phyloP scores from a whole-genome alignment of 306 rosid species.

The Quercus ilex region DNA sequence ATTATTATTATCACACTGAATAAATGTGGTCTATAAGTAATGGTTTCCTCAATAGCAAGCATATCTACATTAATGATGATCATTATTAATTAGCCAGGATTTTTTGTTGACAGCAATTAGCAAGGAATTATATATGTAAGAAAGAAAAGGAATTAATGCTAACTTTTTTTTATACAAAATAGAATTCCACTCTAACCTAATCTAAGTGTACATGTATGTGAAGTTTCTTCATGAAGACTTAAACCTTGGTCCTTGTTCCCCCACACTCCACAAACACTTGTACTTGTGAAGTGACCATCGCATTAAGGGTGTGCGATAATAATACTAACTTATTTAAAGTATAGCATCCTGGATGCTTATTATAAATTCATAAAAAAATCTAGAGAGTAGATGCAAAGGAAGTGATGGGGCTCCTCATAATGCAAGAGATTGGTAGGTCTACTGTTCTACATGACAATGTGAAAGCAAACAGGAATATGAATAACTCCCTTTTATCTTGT shows the following conservation, averaged over 20 bases:
- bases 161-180: no score
- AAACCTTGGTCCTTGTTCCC: no score
- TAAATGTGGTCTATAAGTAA: not conserved
- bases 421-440: constrained; percentile 31
- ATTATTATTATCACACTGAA: not conserved
- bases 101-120: no score
- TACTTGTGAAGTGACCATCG: no score
- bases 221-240: no score
- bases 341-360: not conserved
- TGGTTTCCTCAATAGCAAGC: no score
- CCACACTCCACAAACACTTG: no score
- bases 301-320: no score
- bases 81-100: no score
- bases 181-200: no score
- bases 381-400: constrained; percentile 5
- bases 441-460: constrained; percentile 24
- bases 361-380: not conserved
- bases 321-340: not conserved
- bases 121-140: no score
- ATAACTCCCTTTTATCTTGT: constrained; percentile 27
- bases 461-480: constrained; percentile 50
- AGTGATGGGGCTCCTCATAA: constrained; percentile 29
- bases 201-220: no score
- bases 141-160: not conserved
- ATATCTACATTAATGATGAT: not conserved